Conservation (phyloP, 1,284 basidiomycete genomes). For the Naganishia sp. region DNA sequence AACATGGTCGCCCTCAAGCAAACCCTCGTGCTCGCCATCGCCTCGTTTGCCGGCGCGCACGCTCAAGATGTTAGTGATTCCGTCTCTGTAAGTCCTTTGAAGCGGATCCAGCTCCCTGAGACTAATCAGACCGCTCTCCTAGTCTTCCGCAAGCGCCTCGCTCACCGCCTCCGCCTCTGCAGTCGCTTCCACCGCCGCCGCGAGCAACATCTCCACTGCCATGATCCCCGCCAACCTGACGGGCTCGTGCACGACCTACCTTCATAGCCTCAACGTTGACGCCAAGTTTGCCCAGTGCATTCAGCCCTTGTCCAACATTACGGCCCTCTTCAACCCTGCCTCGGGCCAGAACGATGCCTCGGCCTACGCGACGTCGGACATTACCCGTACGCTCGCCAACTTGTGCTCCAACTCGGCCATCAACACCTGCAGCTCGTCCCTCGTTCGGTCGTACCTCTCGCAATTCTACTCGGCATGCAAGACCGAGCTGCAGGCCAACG, state of each 20-base stretch:
- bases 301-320: slow-evolving; percentile 64
- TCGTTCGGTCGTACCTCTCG: slow-evolving; percentile 65
- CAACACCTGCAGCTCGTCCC: slow-evolving; percentile 61
- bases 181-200: slow-evolving; percentile 15
- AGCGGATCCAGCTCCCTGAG: neutral
- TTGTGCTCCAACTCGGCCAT: slow-evolving; percentile 61
- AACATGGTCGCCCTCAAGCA: slow-evolving; percentile 20
- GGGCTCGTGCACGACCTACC: slow-evolving; percentile 62
- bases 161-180: slow-evolving; percentile 24
- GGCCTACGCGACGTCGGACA: slow-evolving; percentile 52
- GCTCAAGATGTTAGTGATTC: slow-evolving; percentile 22
- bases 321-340: slow-evolving; percentile 62
- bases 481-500: slow-evolving; percentile 63
- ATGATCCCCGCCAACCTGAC: slow-evolving; percentile 63
- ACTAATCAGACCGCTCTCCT: neutral
- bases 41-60: slow-evolving; percentile 11
- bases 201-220: slow-evolving; percentile 33
- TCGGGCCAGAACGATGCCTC: slow-evolving; percentile 53
- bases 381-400: slow-evolving; percentile 61
- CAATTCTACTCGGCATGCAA: slow-evolving; percentile 70
- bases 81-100: slow-evolving; percentile 10
- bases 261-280: slow-evolving; percentile 66
- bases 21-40: slow-evolving; percentile 25
- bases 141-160: slow-evolving; percentile 28
- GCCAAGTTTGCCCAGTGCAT: slow-evolving; percentile 64